Percentiles rank a stretch among this genome's conserved stretches.
phyloP scores from a whole-genome alignment of 2,329 filamentous ascomycete species.

The Plectosphaerella cucumerina region DNA sequence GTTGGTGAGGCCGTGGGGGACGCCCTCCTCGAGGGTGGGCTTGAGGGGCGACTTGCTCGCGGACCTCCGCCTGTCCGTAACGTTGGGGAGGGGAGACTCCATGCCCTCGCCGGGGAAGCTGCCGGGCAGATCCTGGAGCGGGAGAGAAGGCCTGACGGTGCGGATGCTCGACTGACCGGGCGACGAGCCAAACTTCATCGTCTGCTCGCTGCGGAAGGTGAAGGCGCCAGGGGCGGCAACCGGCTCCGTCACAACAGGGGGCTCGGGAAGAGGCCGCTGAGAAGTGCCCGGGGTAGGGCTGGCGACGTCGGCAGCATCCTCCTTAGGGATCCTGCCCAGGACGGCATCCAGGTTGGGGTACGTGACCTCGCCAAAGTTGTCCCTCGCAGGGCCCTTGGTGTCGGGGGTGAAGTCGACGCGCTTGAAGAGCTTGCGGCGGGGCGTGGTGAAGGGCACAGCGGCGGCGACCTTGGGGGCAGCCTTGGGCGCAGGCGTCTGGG shows the following conservation, averaged over 20 bases:
- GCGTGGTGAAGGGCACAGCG: constrained; percentile 55
- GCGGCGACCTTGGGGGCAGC: constrained; percentile 49
- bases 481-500: constrained; percentile 42
- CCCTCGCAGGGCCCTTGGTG: constrained; percentile 44
- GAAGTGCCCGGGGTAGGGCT: neutral
- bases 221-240: constrained; percentile 53
- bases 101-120: constrained; percentile 40
- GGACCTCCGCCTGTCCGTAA: neutral
- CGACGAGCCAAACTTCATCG: constrained; percentile 56
- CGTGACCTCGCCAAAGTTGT: constrained; percentile 27
- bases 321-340: constrained; percentile 13
- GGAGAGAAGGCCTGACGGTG: constrained; percentile 51
- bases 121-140: constrained; percentile 46
- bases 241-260: constrained; percentile 15
- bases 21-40: constrained; percentile 27
- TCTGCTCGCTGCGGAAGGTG: constrained; percentile 63
- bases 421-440: constrained; percentile 64
- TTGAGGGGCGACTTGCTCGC: constrained; percentile 30
- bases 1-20: constrained; percentile 59
- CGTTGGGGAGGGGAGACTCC: neutral
- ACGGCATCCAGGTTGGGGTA: constrained; percentile 25
- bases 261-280: constrained; percentile 14
- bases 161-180: constrained; percentile 59
- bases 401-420: constrained; percentile 77
- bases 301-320: neutral